Evolutionary conservation across 345 rosid species (phyloP), one percentile per base, ranked within the genome.

Genomic region (Euphorbia lathyris): DNA sequence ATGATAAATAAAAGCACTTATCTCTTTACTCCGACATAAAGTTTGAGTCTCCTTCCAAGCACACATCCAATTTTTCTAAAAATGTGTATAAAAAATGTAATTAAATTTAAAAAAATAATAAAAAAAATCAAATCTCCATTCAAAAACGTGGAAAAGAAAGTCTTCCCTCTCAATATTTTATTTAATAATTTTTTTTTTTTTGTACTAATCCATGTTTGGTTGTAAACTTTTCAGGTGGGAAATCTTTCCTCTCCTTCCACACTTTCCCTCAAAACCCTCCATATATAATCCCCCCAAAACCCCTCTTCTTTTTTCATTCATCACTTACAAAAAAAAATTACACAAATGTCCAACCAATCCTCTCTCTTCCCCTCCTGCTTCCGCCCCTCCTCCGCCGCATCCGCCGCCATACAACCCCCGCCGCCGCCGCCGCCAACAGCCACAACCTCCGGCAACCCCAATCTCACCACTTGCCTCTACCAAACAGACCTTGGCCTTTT

Each of bases 401-500:
- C 76, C 73, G 7, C 66, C 69, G 38, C 58, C 73, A 55, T 66
- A 25, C n/a, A 9, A 7, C 62, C 60, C 14, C 34, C 82, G 0
- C 78, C 67, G 13, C 70, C 73, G 30, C 56, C 80, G 1, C 84
- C 85, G 0, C 75, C 79, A 1, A 78, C 81, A 5, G 71, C 77
- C 0, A 67, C 80, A 1, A 47, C 47, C 20, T 59, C 84, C 45
- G 89, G 82, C n/a, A 88, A 86, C 61, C 66, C 86, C 3, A 80
- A 83, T 68, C 86, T 88, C 3, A 84, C 88, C 13, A 89, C 94
- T 7, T 87, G 88, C 52, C 81, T 92, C 2, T 95, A 92, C 88
- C 83, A 86, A 62, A 92, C 98, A 38, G 82, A 76, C 45, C 85
- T 87, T 16, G 99, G 99, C 9, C 74, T 88, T 5, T 95, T 92